Conservation (phyloP, 108 stramenopile genomes). For the Nitzschia sp. region DNA sequence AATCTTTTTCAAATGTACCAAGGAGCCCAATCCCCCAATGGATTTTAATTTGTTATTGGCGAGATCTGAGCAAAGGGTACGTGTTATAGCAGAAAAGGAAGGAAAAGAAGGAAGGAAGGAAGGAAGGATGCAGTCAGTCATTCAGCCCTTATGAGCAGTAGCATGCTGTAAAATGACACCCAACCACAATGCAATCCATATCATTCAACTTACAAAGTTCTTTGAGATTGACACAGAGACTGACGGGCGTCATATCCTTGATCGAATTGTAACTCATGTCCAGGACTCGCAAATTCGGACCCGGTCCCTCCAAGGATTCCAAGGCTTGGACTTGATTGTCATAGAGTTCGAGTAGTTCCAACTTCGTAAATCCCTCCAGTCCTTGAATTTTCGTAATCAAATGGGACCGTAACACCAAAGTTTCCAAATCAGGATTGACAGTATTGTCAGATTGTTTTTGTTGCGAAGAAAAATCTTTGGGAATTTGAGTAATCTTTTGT, state of each 20-base stretch:
- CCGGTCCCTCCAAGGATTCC: slow-evolving; percentile 46
- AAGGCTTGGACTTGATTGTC: slow-evolving; percentile 89
- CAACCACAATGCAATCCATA: too few species aligned
- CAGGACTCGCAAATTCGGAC: slow-evolving; percentile 54
- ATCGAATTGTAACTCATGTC: slow-evolving; percentile 94
- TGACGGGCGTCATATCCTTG: slow-evolving; percentile 80
- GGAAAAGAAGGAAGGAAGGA: too few species aligned
- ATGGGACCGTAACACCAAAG: slow-evolving; percentile 74
- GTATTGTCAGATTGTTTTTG: too few species aligned
- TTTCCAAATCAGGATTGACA: slow-evolving; percentile 39
- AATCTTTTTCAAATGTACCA: slow-evolving; percentile 79
- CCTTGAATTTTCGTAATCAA: slow-evolving; percentile 82
- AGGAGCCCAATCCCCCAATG: slow-evolving; percentile 78
- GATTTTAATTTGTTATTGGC: slow-evolving; percentile 96
- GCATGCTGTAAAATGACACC: too few species aligned
- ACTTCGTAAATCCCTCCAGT: slow-evolving; percentile 47
- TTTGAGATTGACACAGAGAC: slow-evolving; percentile 61
- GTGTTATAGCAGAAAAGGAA: too few species aligned
- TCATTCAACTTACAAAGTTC: slow-evolving; percentile 86
- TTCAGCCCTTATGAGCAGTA: too few species aligned
- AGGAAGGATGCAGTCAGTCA: too few species aligned
- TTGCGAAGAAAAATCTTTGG: slow-evolving; percentile 40
- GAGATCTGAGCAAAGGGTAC: slow-evolving; percentile 47
- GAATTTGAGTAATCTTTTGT: slow-evolving; percentile 83
- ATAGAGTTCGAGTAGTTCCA: slow-evolving; percentile 91